A percentile compares a stretch with the other conserved stretches of the same genome.
Evolutionary conservation across 495 filamentous ascomycete genomes (phyloP).

Genomic region (Penicillium riverlandense): DNA sequence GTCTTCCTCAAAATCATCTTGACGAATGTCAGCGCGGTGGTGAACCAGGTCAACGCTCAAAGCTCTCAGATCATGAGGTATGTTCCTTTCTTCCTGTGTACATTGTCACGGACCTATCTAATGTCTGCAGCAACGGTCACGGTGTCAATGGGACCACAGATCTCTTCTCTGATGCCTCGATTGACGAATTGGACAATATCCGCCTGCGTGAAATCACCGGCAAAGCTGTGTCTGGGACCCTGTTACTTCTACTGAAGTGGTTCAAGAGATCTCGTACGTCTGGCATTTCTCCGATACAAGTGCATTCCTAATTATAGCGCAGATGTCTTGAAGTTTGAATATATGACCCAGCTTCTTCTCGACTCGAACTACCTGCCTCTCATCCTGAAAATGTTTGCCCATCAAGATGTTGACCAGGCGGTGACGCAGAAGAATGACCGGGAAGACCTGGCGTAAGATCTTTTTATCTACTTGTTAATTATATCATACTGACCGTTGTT

Average conservation of each 20-base stretch:
- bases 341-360: conserved; percentile 83
- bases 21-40: conserved; percentile 64
- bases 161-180: conserved; percentile 28
- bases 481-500: conserved; percentile 10
- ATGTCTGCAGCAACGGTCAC: conserved; percentile 24
- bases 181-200: conserved; percentile 73
- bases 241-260: conserved; percentile 89
- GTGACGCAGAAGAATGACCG: conserved; percentile 82
- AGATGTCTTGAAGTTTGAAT: conserved; percentile 96
- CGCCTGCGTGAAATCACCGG: conserved; percentile 77
- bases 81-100: not conserved
- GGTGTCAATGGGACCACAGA: conserved; percentile 28
- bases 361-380: conserved; percentile 92
- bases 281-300: not conserved
- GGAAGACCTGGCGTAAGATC: conserved; percentile 69
- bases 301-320: not conserved
- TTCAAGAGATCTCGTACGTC: conserved; percentile 86
- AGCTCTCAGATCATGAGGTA: conserved; percentile 35
- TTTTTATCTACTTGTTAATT: not conserved
- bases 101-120: not conserved
- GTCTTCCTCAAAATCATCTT: conserved; percentile 83
- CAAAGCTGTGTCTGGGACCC: conserved; percentile 82
- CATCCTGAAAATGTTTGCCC: conserved; percentile 83
- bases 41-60: conserved; percentile 45
- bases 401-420: conserved; percentile 82